Evolutionary conservation across 2,329 filamentous ascomycete genomes (phyloP), one percentile per base, ranked within the genome.

Genomic region (Fusarium chlamydosporum): DNA sequence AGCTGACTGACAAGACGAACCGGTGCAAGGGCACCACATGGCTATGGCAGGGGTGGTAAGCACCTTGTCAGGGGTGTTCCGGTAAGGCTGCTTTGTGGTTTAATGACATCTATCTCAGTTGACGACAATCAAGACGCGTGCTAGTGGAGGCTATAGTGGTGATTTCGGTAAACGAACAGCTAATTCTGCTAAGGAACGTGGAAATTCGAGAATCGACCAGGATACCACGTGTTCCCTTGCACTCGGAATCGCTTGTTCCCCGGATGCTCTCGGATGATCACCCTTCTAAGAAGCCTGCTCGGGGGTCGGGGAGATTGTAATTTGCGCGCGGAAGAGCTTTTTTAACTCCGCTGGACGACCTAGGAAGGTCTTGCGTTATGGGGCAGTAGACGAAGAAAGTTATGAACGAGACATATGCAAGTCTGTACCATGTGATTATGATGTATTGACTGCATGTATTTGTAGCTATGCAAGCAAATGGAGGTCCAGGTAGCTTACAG

Each of bases 21-120:
- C 50, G 55, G n/a, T 59, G 54, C 66, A 68, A 65, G 66, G 66
- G 45, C 55, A 56, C 67, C 67, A 69, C 67, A 70, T 70, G 67
- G 67, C 57, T 18, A 37, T 43, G 31, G 29, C 67, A 70, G 50
- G 67, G 67, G 56, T 70, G 27, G 18, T 68, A 29, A 69, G 46
- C 61, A 43, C 47, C 47, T 48, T 45, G 51, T 56, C 57, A 67
- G 47, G 57, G 57, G 45, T 48, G 20, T 9, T 26, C 12, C 41
- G n/a, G 53, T 33, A 48, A 48, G 33, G 12, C 15, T 37, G 47
- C 47, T 34, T 43, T 46, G 38, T 61, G 51, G 26, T 33, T 61
- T 52, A n/a, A 41, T 40, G 50, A 29, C 40, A 42, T 18, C 20
- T 20, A 41, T 15, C 18, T 35, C 10, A n/a, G 26, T 23, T 51